Evolutionary conservation across 148 eudicot genomes (phyloP).

Genomic region (Chenopodium quinoa): DNA sequence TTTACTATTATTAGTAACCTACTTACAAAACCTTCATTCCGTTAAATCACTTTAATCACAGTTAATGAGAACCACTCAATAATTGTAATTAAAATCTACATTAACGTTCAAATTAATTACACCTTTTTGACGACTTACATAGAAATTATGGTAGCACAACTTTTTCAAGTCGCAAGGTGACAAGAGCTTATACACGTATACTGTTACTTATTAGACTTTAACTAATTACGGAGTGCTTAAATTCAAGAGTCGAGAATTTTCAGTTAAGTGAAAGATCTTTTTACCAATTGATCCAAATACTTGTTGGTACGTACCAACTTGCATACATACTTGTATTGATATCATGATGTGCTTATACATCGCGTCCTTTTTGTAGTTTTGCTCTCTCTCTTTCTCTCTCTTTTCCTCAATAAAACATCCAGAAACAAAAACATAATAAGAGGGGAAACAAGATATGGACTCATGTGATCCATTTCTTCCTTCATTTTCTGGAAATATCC

Average conservation of each 20-base stretch:
- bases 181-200: constrained; percentile 24
- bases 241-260: too few relatives aligned
- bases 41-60: not conserved
- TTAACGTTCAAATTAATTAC: not conserved
- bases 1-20: constrained; percentile 3
- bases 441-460: constrained; percentile 23
- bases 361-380: not conserved
- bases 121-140: not conserved
- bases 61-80: constrained; percentile 19
- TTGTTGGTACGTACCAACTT: not conserved
- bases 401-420: constrained; percentile 18
- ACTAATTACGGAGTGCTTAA: too few relatives aligned
- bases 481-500: constrained; percentile 27
- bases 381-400: constrained; percentile 12
- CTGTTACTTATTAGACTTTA: too few relatives aligned
- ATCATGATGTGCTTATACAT: not conserved
- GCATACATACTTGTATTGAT: constrained; percentile 6
- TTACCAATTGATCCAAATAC: too few relatives aligned
- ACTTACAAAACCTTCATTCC: not conserved
- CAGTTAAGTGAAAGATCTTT: too few relatives aligned
- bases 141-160: not conserved
- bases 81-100: not conserved
- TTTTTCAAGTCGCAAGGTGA: not conserved
- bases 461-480: constrained; percentile 27
- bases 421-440: not conserved